phyloP scores from a whole-genome alignment of 768 basidiomycete genomes.

The Boletus coccyginus region DNA sequence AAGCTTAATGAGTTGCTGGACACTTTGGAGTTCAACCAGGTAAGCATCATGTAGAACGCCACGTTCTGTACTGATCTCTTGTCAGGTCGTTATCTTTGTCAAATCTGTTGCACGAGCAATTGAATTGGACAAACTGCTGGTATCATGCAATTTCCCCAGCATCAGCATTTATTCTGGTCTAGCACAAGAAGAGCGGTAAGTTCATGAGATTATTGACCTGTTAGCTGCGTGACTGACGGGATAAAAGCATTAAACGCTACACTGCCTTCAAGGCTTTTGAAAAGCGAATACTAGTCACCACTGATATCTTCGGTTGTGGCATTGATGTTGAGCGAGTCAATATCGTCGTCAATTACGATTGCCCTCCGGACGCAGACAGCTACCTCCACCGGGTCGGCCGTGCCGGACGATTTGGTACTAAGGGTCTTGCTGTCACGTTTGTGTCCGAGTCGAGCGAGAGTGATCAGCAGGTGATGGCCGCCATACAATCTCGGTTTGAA shows the following conservation, averaged over 20 bases:
- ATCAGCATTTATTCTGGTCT: too few species aligned
- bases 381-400: too few species aligned
- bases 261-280: conserved; percentile 99
- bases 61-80: conserved; percentile 1
- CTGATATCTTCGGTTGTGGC: conserved; percentile 98
- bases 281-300: conserved; percentile 97
- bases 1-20: conserved; percentile 96
- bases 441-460: too few species aligned
- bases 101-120: too few species aligned
- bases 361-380: conserved; percentile 94
- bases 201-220: conserved; percentile 3
- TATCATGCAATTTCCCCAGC: too few species aligned
- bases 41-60: conserved; percentile 26
- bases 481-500: too few species aligned
- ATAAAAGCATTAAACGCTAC: conserved; percentile 82
- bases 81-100: conserved; percentile 98
- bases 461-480: too few species aligned
- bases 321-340: conserved; percentile 99
- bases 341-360: conserved; percentile 99
- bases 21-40: conserved; percentile 97
- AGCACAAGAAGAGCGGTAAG: too few species aligned
- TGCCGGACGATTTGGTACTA: too few species aligned
- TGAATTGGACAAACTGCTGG: too few species aligned
- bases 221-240: conserved; percentile 2
- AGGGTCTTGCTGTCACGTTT: too few species aligned